Evolutionary conservation across 2,329 filamentous ascomycete genomes (phyloP).

Genomic region (Aspergillus uvarum): DNA sequence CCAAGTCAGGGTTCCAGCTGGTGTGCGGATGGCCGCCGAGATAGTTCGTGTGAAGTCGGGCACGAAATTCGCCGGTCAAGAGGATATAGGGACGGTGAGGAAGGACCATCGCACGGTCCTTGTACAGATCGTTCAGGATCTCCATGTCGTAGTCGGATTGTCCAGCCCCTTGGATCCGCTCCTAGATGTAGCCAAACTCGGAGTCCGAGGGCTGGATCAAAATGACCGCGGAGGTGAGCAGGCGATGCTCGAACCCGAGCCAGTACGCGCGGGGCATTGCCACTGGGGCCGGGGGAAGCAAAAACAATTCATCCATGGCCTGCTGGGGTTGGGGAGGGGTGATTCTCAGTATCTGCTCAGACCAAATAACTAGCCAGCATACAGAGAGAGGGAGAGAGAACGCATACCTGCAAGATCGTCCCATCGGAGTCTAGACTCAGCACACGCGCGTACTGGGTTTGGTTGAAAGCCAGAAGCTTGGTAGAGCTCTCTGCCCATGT

Average conservation of each 20-base stretch:
- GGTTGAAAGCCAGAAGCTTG: no score
- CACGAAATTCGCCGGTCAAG: conserved; percentile 8
- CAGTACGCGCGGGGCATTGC: conserved; percentile 9
- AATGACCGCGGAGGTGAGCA: conserved; percentile 5
- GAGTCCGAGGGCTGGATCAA: conserved; percentile 4
- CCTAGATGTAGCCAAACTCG: background rate
- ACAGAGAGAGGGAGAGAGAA: background rate
- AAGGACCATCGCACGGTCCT: conserved; percentile 1
- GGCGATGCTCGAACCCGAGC: background rate
- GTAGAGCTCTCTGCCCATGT: no score
- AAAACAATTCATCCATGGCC: conserved; percentile 8
- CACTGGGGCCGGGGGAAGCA: background rate
- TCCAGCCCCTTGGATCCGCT: background rate
- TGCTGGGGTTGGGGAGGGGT: background rate
- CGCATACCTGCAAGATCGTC: no score
- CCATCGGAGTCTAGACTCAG: no score
- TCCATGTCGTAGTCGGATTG: conserved; percentile 2
- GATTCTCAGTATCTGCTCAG: no score
- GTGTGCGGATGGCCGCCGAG: conserved; percentile 48
- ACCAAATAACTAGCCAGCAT: background rate
- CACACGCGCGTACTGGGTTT: no score
- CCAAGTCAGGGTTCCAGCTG: conserved; percentile 54
- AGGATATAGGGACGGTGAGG: conserved; percentile 6
- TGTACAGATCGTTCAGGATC: conserved; percentile 6
- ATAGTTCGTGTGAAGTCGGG: conserved; percentile 47